Evolutionary conservation across 495 filamentous ascomycete genomes (phyloP), one percentile per base, ranked within the genome.

Genomic region (Xylaria sp.): DNA sequence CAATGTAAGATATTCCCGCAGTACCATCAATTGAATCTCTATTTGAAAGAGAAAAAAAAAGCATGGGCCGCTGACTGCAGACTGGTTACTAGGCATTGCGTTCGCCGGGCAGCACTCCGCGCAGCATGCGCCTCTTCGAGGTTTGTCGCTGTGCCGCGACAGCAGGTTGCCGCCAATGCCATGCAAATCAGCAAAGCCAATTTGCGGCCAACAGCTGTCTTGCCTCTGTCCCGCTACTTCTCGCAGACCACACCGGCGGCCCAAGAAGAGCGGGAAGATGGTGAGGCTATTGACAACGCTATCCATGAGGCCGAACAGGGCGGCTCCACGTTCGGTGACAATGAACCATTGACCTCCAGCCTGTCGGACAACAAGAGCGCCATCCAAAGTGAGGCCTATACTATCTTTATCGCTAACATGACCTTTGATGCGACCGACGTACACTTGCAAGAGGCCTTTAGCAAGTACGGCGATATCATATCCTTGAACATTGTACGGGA

Each of bases 371-470:
- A 26, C 17, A 29, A 62, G n/a, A 65, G 74, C 19, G 73, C 75
- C 24, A 21, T 65, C 19, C 31, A 75, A 44, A 67, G 37, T 3
- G 61, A 14, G n/a, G n/a, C n/a, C 24, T 3, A 19, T 21, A 61
- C 63, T 33, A 19, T 73, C 72, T 98, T 93, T 75, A 75, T 98
- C 72, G 92, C 92, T 44, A 99, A 99, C 82, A 79, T 99, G 26
- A 90, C 91, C 76, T 99, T 92, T 76, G 94, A 97, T 80, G 86
- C 93, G 24, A 92, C 90, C 19, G 89, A 89, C 4, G 85, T 89
- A 24, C 91, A 96, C 80, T 77, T 97, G 48, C 80, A 84, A 72
- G 84, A 87, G 63, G 86, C 91, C 17, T 92, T 95, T 70, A 80
- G 83, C 68, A 85, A 88, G 64, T 94, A 86, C 75, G 94, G 93